Base-by-base conservation (phyloP, 176 grass and related monocot species). In the Oropetium thomaeum region DNA sequence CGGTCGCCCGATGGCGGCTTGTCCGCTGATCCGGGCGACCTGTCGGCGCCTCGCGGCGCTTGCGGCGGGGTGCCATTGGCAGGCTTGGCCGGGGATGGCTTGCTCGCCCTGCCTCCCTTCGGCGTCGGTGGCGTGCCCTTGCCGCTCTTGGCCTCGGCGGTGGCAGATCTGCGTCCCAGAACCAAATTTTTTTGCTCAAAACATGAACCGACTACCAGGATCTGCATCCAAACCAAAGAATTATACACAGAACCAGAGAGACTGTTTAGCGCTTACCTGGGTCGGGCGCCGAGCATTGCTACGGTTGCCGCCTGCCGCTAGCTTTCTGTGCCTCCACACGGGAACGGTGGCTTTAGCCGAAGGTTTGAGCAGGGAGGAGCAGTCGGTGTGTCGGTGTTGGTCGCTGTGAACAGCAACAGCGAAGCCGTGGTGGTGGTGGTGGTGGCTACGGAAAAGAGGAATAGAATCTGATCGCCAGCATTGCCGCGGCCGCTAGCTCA, bases 91-190 rank as follows among this genome's bases (percentile, higher is more conserved):
- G 67, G 8, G 1, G 11, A 30, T 8, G 70, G 59, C 74, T 74
- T 88, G 80, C 81, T 58, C 62, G 75, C 37, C 78, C 73, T 72
- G 71, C 52, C 28, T 13, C 61, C 64, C 79, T 84, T 89, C 13
- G 76, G 69, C 35, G 64, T 81, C 68, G 81, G 81, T 25, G 87
- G 87, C 70, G 87, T 90, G 78, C 45, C 31, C 76, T 90, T 90
- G 64, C 80, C 85, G 52, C 58, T 79, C 55, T 74, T 78, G 69
- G 73, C 73, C 15, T 90, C 83, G 16, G 79, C 59, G 31, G 84
- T 57, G 32, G 83, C 49, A 79, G 79, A 86, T 82, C 87, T 90
- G 78, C 62, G 32, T 35, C 26, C 42, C 70, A 84, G 40, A 75
- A 75, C 13, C n/a, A 47, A 76, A 35, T 33, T 37, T 61, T 61